phyloP scores from a whole-genome alignment of 805 yeast species.

The Phaffomyces thermotolerans region DNA sequence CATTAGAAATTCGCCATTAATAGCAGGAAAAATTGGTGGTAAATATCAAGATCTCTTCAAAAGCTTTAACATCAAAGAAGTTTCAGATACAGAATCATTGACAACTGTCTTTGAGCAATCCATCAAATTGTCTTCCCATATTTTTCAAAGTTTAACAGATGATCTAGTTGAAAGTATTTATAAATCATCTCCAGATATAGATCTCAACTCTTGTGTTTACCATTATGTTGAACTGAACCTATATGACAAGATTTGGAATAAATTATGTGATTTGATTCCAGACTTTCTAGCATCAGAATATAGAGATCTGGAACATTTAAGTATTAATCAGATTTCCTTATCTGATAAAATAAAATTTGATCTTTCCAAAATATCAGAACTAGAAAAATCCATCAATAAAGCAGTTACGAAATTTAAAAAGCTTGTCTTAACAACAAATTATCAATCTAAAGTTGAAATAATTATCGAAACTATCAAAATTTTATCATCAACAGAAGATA shows the following conservation, averaged over 20 bases:
- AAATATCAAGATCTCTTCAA: constrained; percentile 34
- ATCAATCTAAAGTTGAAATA: constrained; percentile 39
- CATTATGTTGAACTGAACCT: constrained; percentile 66
- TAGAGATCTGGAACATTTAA: constrained; percentile 22
- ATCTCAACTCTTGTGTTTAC: constrained; percentile 49
- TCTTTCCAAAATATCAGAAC: constrained; percentile 21
- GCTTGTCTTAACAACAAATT: constrained; percentile 38
- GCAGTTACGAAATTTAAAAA: constrained; percentile 49
- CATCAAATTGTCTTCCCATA: constrained; percentile 21
- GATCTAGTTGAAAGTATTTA: constrained; percentile 21
- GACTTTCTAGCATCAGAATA: constrained; percentile 18
- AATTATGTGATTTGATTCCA: constrained; percentile 25
- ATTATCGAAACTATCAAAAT: constrained; percentile 45
- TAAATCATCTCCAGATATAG: constrained; percentile 30
- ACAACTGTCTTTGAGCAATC: constrained; percentile 23
- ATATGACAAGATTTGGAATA: constrained; percentile 60
- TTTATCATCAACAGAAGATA: constrained; percentile 32
- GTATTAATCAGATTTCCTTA: constrained; percentile 37
- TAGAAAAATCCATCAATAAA: constrained; percentile 38
- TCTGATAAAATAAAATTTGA: constrained; percentile 26
- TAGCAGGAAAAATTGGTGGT: constrained; percentile 32
- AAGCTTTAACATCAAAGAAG: constrained; percentile 28
- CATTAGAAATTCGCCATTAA: constrained; percentile 31
- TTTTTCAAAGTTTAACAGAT: constrained; percentile 21
- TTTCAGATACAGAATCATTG: constrained; percentile 22